Percentiles rank a stretch among this genome's conserved stretches.
These are phyloP conservation scores for Verticillium tricorpus DNA, from an alignment of 2,329 filamentous ascomycete genomes.

Conservation along the genomic window DNA sequence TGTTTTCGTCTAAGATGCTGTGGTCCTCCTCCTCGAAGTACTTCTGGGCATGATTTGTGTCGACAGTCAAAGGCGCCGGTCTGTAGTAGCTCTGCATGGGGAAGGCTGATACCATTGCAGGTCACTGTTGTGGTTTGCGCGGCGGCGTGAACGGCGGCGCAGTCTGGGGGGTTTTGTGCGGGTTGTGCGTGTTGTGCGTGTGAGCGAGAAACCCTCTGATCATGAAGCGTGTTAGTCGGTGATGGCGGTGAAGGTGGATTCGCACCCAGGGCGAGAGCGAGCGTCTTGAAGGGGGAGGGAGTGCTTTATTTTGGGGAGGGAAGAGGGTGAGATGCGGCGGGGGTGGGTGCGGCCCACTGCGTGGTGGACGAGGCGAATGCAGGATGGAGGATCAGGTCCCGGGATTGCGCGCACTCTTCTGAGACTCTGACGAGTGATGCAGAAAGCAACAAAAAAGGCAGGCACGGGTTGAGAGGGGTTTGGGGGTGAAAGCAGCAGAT, in stretches of 20 bases:
- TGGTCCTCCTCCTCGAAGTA: conserved; percentile 59
- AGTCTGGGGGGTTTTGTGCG: background rate
- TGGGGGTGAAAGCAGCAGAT: background rate
- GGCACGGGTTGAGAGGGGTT: conserved; percentile 5
- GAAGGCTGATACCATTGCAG: conserved; percentile 47
- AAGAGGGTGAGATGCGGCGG: conserved; percentile 9
- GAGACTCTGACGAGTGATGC: background rate
- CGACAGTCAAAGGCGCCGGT: conserved; percentile 45
- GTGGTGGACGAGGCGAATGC: background rate
- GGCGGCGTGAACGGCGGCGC: background rate
- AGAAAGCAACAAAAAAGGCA: background rate
- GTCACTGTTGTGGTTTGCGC: background rate
- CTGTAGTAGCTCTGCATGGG: conserved; percentile 49
- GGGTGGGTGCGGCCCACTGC: conserved; percentile 8
- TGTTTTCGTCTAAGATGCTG: conserved; percentile 56
- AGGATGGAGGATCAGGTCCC: background rate
- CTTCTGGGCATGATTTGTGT: conserved; percentile 50
- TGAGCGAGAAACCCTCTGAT: background rate
- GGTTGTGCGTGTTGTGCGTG: background rate
- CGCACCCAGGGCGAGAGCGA: background rate
- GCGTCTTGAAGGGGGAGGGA: background rate
- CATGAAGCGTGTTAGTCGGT: conserved; percentile 9
- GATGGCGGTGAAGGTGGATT: conserved; percentile 9
- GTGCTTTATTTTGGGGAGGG: conserved; percentile 12
- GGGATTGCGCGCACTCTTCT: conserved; percentile 1